Conservation (phyloP, 148 eudicot species). For the Nepenthes mirabilis region DNA sequence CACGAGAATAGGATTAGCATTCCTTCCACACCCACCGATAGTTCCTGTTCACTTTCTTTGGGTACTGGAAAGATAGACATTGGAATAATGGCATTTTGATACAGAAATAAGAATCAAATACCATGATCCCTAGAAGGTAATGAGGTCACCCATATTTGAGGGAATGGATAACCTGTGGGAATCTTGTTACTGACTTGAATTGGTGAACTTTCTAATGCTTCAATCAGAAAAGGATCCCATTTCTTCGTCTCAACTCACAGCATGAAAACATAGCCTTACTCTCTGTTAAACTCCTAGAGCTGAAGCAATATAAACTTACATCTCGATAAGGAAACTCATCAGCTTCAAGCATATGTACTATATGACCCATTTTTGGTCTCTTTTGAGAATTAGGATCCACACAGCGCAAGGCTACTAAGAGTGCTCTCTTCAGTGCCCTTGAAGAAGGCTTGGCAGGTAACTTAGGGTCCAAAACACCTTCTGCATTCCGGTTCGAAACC, state of each 20-base stretch:
- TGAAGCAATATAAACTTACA: slow-evolving; percentile 21
- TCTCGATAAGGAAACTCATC: slow-evolving; percentile 41
- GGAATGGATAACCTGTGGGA: too few relatives aligned
- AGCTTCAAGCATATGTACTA: slow-evolving; percentile 65
- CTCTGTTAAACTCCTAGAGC: not conserved
- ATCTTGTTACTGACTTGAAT: too few relatives aligned
- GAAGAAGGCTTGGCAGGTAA: slow-evolving; percentile 43
- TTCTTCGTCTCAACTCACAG: not conserved
- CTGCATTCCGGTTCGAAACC: slow-evolving; percentile 47
- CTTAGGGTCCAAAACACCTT: slow-evolving; percentile 65
- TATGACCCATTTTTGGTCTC: slow-evolving; percentile 64
- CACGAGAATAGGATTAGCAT: too few relatives aligned
- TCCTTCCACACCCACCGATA: too few relatives aligned
- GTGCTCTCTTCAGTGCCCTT: slow-evolving; percentile 40
- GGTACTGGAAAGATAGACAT: too few relatives aligned
- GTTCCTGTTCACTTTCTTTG: too few relatives aligned
- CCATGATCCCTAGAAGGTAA: too few relatives aligned
- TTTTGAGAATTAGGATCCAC: slow-evolving; percentile 59
- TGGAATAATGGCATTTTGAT: too few relatives aligned
- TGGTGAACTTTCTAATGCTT: too few relatives aligned
- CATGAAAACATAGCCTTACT: not conserved
- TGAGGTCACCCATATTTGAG: too few relatives aligned
- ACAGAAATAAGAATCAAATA: too few relatives aligned
- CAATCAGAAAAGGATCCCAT: not conserved
- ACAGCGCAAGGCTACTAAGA: slow-evolving; percentile 54